Evolutionary conservation across 139 green algal species (phyloP).

Genomic region (Volvox reticuliferus): DNA sequence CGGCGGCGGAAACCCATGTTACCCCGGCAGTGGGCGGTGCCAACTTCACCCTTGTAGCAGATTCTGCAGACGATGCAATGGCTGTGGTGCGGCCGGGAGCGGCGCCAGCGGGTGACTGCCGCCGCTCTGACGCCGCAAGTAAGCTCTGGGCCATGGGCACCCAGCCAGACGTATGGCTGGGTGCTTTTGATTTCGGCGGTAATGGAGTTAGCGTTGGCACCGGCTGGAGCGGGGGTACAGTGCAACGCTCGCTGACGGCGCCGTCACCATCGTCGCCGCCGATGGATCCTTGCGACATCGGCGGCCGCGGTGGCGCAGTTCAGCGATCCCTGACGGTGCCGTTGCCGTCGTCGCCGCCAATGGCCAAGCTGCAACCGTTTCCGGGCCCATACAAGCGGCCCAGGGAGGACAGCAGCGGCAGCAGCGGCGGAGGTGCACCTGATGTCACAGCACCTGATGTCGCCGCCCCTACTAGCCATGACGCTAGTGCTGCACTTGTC

Average conservation of each 20-base stretch:
- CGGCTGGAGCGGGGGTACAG: background rate
- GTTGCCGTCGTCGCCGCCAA: background rate
- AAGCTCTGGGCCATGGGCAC: background rate
- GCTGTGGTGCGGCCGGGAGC: too few relatives aligned
- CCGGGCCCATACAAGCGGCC: background rate
- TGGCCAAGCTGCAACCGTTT: background rate
- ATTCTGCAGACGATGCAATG: too few relatives aligned
- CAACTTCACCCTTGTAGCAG: too few relatives aligned
- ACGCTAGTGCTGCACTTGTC: background rate
- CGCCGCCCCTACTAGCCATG: background rate
- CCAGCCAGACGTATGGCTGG: background rate
- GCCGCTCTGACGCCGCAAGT: background rate
- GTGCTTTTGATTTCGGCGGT: background rate
- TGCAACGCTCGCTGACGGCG: slow-evolving; percentile 8
- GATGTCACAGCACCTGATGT: background rate
- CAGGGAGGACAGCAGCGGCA: slow-evolving; percentile 4
- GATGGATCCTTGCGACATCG: background rate
- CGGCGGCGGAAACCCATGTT: background rate
- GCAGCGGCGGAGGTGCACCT: background rate
- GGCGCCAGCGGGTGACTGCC: too few relatives aligned
- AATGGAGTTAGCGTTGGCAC: too few relatives aligned
- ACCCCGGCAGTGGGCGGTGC: too few relatives aligned
- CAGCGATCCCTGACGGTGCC: slow-evolving; percentile 16
- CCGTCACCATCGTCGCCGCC: background rate
- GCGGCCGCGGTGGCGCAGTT: background rate